Evolutionary conservation across 345 rosid genomes (phyloP), one percentile per base, ranked within the genome.

Genomic region (Limnanthes douglasii): DNA sequence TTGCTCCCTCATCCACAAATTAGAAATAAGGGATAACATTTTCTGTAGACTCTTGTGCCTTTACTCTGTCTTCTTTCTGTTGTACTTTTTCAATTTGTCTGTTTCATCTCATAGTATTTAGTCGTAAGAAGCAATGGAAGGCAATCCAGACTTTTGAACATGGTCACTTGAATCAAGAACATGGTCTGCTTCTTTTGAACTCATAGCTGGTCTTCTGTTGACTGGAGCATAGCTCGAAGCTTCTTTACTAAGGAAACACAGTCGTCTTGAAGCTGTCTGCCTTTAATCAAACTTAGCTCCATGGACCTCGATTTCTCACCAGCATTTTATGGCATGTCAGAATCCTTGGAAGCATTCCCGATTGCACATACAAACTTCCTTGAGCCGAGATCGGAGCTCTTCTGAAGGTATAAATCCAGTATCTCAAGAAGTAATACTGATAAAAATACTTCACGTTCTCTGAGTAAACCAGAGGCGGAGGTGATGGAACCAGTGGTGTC

Each of bases 101-200:
- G n/a, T n/a, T 59, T 72, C 55, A 80, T 61, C 12, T 64, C 19
- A 55, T 75, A 75, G 41, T 77, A 90, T 55, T 77, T 92, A 10
- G 69, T 60, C 32, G 96, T 75, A 51, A 90, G 84, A 59, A 86
- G 98, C 36, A 90, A 56, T 5, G 98, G 96, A 50, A 90, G 88
- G 61, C 98, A 90, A 57, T 90, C 96, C 43, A 90, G 84, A 48
- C 98, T 96, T 68, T 84, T 90, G 8, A 96, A 88, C 40, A 90
- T 60, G n/a, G 98, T 80, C 68, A 90, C 57, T 20, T 90, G 98
- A 7, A 92, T 84, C 76, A 90, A 75, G 69, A 80, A 84, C 70
- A 77, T 55, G 45, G 82, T 59, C 68, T 90, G 98, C 66, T 72
- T 80, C 76, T 71, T 84, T 48, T 90, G 96, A 53, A 71, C 92